Conservation (phyloP, 768 basidiomycete genomes). For the Hypholoma fasciculare region DNA sequence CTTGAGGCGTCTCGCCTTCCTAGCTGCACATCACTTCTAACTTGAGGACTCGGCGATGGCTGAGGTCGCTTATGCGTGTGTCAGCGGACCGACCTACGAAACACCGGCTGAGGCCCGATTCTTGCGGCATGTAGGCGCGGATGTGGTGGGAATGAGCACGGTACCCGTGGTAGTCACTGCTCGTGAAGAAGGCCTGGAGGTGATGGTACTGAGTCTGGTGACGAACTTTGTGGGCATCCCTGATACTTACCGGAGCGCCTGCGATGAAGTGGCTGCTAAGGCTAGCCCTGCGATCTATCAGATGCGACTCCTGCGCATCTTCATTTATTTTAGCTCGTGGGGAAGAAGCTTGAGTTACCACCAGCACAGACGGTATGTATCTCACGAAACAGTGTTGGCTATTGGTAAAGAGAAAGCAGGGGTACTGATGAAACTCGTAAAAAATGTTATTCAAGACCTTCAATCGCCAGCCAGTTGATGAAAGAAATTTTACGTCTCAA, state of each 20-base stretch:
- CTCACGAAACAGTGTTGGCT: constrained; percentile 77
- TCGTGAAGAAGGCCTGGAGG: constrained; percentile 70
- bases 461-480: neutral
- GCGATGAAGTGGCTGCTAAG: constrained; percentile 77
- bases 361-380: constrained; percentile 52
- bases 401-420: constrained; percentile 69
- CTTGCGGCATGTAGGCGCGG: constrained; percentile 71
- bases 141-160: constrained; percentile 95
- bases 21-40: constrained; percentile 63
- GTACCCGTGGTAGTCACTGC: constrained; percentile 87
- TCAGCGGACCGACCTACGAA: constrained; percentile 88
- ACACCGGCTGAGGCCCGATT: constrained; percentile 85
- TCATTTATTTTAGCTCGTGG: constrained; percentile 52
- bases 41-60: constrained; percentile 56
- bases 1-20: constrained; percentile 72
- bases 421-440: constrained; percentile 70
- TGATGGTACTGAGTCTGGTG: constrained; percentile 80
- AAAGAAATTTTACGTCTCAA: neutral
- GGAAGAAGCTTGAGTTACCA: constrained; percentile 44
- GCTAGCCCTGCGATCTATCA: constrained; percentile 34
- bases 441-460: constrained; percentile 50
- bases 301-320: neutral
- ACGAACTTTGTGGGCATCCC: constrained; percentile 85
- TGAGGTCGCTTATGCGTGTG: constrained; percentile 90
- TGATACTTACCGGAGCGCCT: constrained; percentile 62